Evolutionary conservation across 2,329 filamentous ascomycete genomes (phyloP).

Genomic region (Neospermospora avenae): DNA sequence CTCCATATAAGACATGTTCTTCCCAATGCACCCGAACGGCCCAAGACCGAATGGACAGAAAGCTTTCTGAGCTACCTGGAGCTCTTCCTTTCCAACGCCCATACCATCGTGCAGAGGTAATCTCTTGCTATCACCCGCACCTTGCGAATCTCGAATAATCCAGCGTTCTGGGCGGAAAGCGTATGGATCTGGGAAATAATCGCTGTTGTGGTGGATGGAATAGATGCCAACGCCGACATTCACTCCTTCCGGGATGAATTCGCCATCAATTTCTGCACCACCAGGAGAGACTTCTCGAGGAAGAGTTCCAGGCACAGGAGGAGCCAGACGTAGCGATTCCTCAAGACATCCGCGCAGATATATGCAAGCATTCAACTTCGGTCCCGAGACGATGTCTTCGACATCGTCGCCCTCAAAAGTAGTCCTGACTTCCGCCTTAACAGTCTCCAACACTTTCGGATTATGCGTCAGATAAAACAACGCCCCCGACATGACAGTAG

Average conservation of each 20-base stretch:
- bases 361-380: constrained; percentile 19
- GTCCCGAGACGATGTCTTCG: constrained; percentile 1
- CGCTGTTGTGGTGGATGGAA: constrained; percentile 42
- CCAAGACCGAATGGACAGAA: constrained; percentile 32
- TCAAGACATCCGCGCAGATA: constrained; percentile 43
- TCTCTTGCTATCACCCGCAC: not conserved
- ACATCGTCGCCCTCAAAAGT: not conserved
- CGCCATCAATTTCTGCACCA: constrained; percentile 25
- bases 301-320: constrained; percentile 23
- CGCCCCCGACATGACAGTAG: constrained; percentile 16
- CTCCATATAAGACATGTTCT: constrained; percentile 30
- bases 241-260: constrained; percentile 38
- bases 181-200: constrained; percentile 42
- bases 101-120: not conserved
- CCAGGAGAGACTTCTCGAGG: constrained; percentile 17
- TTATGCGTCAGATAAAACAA: constrained; percentile 15
- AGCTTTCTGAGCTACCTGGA: constrained; percentile 2
- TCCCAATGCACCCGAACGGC: constrained; percentile 29
- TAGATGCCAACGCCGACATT: constrained; percentile 43
- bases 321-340: constrained; percentile 23
- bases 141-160: constrained; percentile 30
- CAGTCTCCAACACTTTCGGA: not conserved
- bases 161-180: constrained; percentile 44
- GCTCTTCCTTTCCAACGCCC: not conserved
- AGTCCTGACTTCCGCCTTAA: constrained; percentile 3